Percentiles rank a stretch among this genome's conserved stretches.
Conservation (phyloP, 148 eudicot species). For the Talinum fruticosum region DNA sequence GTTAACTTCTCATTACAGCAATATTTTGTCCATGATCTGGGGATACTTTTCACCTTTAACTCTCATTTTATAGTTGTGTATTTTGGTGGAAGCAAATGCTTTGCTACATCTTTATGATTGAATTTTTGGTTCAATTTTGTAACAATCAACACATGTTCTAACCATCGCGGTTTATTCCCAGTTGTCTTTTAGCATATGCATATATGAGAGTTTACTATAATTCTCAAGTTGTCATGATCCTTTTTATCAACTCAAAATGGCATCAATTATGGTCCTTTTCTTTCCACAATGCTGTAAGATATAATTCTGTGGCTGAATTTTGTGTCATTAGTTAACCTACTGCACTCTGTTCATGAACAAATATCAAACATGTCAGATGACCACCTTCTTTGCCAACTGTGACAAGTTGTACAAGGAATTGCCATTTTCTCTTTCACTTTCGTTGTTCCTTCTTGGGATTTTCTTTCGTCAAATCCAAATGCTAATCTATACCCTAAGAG, state of each 20-base stretch:
- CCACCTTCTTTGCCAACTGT: not conserved
- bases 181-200: not conserved
- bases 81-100: not conserved
- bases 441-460: not conserved
- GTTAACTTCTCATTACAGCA: not conserved
- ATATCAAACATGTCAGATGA: not conserved
- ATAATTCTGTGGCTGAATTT: not conserved
- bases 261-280: not conserved
- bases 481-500: too few relatives aligned
- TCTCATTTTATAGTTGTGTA: not conserved
- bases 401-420: not conserved
- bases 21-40: not conserved
- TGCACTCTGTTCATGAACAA: not conserved
- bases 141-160: not conserved
- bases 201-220: not conserved
- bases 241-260: too few relatives aligned
- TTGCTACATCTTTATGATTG: not conserved
- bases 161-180: not conserved
- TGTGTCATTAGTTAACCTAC: not conserved
- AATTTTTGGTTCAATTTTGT: not conserved
- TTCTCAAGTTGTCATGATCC: not conserved
- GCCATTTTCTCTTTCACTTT: not conserved
- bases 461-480: not conserved
- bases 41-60: not conserved
- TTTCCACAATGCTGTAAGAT: not conserved